Base-by-base conservation (phyloP, 176 grass and related monocot species). In the Aegilops longissima region DNA sequence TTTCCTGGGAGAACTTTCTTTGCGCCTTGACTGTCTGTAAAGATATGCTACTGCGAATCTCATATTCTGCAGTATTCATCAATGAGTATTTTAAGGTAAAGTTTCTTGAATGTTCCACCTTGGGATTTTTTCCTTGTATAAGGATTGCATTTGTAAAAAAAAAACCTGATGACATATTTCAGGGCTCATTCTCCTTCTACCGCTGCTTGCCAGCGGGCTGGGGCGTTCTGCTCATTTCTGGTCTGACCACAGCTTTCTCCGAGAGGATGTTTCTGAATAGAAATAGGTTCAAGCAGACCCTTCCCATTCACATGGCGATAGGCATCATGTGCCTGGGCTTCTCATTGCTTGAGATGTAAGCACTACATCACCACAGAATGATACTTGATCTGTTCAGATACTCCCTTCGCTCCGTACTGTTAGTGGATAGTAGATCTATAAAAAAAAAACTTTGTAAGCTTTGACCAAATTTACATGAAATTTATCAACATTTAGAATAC, bases 1-100 rank as follows among this genome's bases (percentile, higher is more conserved):
- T 54, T 51, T 12, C 29, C 1, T 5, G 34, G 23, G 47, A 56
- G 2, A 87, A 67, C 38, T 71, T 51, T 3, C 73, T 95, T 76
- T 80, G 42, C 85, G 35, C 86, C 90, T 96, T 94, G 83, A 98
- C 70, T n/a, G 0, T 89, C 12, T 78, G 36, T 85, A 70, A 91
- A 98, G 93, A 96, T 93, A 98, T 98, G 93, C 23, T 92, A 18
- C 89, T 96, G 24, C 80, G 92, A 40, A 98, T 98, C 42, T 62
- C 82, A 30, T 98, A 98, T 84, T 98, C 96, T 76, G 76, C 85
- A 73, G 35, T 82, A 23, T 98, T 98, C 70, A 98, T 98, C 83
- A 94, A 91, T 88, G 70, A 77, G 40, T 98, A 92, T 80, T 98
- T 98, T 89, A 85, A 98, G 92, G 93, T 94, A 87, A 63, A 62